Evolutionary conservation across 2,329 filamentous ascomycete genomes (phyloP).

Genomic region (Aspergillus sp.): DNA sequence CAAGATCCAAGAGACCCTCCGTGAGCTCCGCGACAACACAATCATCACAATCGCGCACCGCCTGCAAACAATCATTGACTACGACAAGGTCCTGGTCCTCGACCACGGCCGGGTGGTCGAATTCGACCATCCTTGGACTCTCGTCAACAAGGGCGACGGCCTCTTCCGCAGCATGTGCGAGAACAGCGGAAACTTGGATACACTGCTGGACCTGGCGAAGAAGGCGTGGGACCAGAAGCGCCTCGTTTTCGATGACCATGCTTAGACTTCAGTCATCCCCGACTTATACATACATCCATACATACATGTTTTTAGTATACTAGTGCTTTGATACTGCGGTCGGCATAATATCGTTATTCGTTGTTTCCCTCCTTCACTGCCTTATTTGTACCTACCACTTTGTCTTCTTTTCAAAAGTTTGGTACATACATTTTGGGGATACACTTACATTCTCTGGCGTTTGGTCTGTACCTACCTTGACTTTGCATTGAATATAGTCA

Average conservation of each 20-base stretch:
- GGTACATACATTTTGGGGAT: conserved; percentile 6
- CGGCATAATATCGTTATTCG: conserved; percentile 1
- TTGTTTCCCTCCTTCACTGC: background rate
- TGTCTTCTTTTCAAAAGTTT: conserved; percentile 6
- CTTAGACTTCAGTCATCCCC: background rate
- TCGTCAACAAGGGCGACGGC: conserved; percentile 71
- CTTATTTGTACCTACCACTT: background rate
- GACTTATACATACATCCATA: conserved; percentile 6
- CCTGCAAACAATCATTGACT: conserved; percentile 94
- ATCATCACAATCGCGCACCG: conserved; percentile 97
- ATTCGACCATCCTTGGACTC: conserved; percentile 83
- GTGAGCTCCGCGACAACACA: conserved; percentile 81
- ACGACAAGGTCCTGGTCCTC: conserved; percentile 93
- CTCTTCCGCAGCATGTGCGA: conserved; percentile 68
- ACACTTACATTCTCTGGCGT: conserved; percentile 3
- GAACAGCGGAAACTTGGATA: conserved; percentile 64
- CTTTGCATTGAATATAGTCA: background rate
- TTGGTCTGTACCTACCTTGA: background rate
- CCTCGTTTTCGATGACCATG: conserved; percentile 43
- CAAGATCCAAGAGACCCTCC: conserved; percentile 95
- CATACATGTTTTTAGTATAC: conserved; percentile 3
- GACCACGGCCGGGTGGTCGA: conserved; percentile 87
- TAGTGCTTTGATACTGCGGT: background rate
- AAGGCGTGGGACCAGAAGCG: conserved; percentile 49
- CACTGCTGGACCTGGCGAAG: conserved; percentile 56